Conservation (phyloP, 441 rosid genomes). For the Populus trichocarpa region DNA sequence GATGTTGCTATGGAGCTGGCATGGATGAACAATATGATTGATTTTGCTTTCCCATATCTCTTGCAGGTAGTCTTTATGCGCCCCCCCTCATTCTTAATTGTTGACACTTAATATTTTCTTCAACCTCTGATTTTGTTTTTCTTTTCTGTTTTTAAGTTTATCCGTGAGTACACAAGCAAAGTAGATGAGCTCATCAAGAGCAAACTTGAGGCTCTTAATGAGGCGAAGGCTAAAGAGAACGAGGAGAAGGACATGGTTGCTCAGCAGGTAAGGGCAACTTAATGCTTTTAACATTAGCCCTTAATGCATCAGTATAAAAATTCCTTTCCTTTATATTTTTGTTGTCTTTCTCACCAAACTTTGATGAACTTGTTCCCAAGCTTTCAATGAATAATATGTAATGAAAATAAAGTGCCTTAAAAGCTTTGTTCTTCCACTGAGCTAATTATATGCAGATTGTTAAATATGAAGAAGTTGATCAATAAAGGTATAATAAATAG, state of each 20-base stretch:
- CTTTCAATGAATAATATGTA: not conserved
- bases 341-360: not conserved
- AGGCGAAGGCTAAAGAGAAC: constrained; percentile 69
- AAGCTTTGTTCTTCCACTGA: not conserved
- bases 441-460: not conserved
- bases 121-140: not conserved
- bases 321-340: not conserved
- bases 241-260: constrained; percentile 82
- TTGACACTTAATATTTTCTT: not conserved
- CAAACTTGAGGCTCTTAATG: constrained; percentile 59
- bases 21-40: constrained; percentile 83
- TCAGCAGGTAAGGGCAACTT: constrained; percentile 57
- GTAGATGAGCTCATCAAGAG: constrained; percentile 84
- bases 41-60: constrained; percentile 83
- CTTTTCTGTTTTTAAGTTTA: constrained; percentile 45
- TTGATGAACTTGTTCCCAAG: not conserved
- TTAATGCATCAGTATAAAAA: not conserved
- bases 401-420: not conserved
- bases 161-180: constrained; percentile 79
- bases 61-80: constrained; percentile 51
- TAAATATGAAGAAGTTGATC: not conserved
- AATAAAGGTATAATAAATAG: not conserved
- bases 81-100: not conserved
- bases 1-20: constrained; percentile 81
- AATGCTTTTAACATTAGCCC: not conserved